Evolutionary conservation across 805 yeast genomes (phyloP), one percentile per base, ranked within the genome.

Genomic region (Starmerella floris): DNA sequence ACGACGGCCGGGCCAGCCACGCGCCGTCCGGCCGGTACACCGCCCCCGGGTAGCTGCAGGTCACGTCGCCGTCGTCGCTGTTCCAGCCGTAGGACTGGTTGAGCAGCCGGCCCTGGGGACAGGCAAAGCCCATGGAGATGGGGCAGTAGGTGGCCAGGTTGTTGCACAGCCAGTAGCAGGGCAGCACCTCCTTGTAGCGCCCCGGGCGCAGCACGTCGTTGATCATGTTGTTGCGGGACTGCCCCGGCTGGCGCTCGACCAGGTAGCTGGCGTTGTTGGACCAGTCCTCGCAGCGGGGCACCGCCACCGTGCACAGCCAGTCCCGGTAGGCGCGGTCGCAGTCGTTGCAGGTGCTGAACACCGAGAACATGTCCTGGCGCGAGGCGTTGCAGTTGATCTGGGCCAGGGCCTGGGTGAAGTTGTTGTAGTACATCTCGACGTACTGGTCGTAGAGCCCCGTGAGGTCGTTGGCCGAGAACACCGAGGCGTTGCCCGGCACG

Each of bases 291-390:
- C 98, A 88, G 25, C 96, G 66, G 0, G 97, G 97, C 5, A 88
- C 82, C 0, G 84, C 67, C 3, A 84, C 83, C 0, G 93, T 69
- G 62, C 98, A 88, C 17, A 91, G 68, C 98, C 98, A 88, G 53
- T 77, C 69, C 53, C 74, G 76, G 59, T 88, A 88, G 1, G 87
- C 69, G 2, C 58, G 50, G 1, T 70, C 68, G 58, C 98, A 88
- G 54, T 83, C 76, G 13, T 65, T 68, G 56, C 98, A 88, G 0
- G 79, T 67, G 30, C 74, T 59, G 21, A 88, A 55, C 9, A 94
- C 83, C 1, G 95, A 83, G 59, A 71, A 88, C 5, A 74, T 55
- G 2, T 83, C 70, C 46, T 76, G 85, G 15, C 64, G 60, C 1
- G 79, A 68, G 49, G 81, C 80, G 48, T 66, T 52, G 61, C 98